Evolutionary conservation across 2,329 filamentous ascomycete genomes (phyloP), one percentile per base, ranked within the genome.

Genomic region (Myrmaecium sp.): DNA sequence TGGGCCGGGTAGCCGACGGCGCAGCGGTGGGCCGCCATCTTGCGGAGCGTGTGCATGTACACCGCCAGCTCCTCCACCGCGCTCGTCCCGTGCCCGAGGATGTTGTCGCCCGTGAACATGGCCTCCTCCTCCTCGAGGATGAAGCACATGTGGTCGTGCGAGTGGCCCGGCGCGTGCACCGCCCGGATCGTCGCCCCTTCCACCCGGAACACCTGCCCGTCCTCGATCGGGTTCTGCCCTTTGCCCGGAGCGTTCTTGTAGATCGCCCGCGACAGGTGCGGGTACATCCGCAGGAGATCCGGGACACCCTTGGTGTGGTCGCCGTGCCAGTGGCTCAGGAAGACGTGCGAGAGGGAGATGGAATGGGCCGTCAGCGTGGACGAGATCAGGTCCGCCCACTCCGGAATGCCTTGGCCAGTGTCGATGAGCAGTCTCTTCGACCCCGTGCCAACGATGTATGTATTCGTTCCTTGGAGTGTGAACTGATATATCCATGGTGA

Each of bases 281-380:
- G 45, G 23, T 50, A 46, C 2, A 45, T 25, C 1, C 31, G 30
- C 1, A 58, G 9, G 1, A 58, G 42, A 30, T 57, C 52, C 1
- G 50, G 46, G 3, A 56, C 51, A 2, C 55, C 55, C 3, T 51
- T 52, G 2, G 53, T 51, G 27, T 59, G 55, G 31, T 59, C 55
- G 3, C 53, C 50, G 31, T 58, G 55, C 53, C 53, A 59, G 31
- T 59, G 55, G 1, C 55, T 55, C 4, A 58, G 34, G 2, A 58
- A 36, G 3, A 60, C 47, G 28, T 60, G 52, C 0, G 54, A 56
- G 0, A 66, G 28, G 0, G 30, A 27, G 21, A 58, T 41, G 2
- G 32, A 25, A 1, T 23, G 19, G 2, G 42, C 29, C 2, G 30
- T 16, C 2, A 64, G 44, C 0, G 42, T 50, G 2, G 32, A 32